A percentile compares a stretch with the other conserved stretches of the same genome.
These are phyloP conservation scores for Cladosporium sp. DNA, from an alignment of 2,329 filamentous ascomycete genomes.

Conservation along the genomic window DNA sequence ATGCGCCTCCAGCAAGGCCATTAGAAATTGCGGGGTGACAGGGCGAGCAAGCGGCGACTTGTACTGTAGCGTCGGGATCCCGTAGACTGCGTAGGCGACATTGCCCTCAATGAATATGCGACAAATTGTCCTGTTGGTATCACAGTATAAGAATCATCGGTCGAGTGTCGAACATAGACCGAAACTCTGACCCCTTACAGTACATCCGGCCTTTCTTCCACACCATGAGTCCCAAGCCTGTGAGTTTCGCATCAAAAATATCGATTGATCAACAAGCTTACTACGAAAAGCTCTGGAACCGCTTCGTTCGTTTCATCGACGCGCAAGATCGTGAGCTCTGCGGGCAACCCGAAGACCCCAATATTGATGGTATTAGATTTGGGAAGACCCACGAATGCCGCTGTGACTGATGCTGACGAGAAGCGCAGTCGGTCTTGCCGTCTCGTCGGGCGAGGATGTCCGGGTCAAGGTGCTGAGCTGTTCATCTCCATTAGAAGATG, in stretches of 20 bases:
- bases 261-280: neutral
- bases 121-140: neutral
- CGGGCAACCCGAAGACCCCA: neutral
- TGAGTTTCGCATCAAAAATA: neutral
- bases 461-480: slow-evolving; percentile 55
- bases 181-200: neutral
- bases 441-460: slow-evolving; percentile 55
- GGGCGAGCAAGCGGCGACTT: neutral
- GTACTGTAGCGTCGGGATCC: neutral
- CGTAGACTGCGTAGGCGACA: neutral
- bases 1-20: neutral
- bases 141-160: neutral
- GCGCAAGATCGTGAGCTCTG: neutral
- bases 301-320: neutral
- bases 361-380: slow-evolving; percentile 27
- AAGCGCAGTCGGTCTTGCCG: slow-evolving; percentile 53
- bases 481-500: slow-evolving; percentile 53
- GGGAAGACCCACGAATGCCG: slow-evolving; percentile 31
- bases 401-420: neutral
- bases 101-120: neutral
- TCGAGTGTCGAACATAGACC: neutral
- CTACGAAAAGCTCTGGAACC: neutral
- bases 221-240: neutral
- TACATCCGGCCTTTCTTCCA: neutral
- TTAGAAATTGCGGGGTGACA: neutral